phyloP scores from a whole-genome alignment of 148 eudicot genomes.

The Spergularia marina region DNA sequence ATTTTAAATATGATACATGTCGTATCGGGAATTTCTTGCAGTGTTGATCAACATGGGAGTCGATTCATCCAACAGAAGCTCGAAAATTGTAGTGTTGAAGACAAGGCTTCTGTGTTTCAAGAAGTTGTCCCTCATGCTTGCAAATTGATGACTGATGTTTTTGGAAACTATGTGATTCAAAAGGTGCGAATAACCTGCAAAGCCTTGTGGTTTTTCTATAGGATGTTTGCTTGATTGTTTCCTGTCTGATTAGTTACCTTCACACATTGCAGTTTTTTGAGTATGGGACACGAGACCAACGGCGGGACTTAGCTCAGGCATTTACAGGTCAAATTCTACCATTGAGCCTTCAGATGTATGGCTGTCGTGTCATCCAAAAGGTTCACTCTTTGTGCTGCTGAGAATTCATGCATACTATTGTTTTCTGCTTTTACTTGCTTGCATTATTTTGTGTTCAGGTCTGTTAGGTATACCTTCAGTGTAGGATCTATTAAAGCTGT shows the following conservation, averaged over 20 bases:
- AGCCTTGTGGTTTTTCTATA: neutral
- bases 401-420: neutral
- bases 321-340: constrained; percentile 68
- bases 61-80: constrained; percentile 93
- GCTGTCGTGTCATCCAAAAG: constrained; percentile 98
- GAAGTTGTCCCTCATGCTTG: constrained; percentile 88
- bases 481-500: neutral
- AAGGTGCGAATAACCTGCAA: constrained; percentile 48
- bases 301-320: constrained; percentile 74
- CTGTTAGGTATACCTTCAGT: neutral
- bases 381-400: constrained; percentile 30
- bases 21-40: constrained; percentile 25
- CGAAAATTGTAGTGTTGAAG: constrained; percentile 69
- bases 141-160: constrained; percentile 87
- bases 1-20: neutral
- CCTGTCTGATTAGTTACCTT: neutral
- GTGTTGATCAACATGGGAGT: constrained; percentile 97
- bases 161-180: constrained; percentile 97
- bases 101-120: constrained; percentile 73
- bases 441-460: neutral
- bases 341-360: constrained; percentile 95
- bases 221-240: neutral
- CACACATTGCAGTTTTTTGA: constrained; percentile 69
- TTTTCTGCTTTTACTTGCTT: neutral
- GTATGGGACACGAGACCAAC: constrained; percentile 74